A percentile compares a stretch with the other conserved stretches of the same genome.
Evolutionary conservation across 2,329 filamentous ascomycete genomes (phyloP).

Genomic region (Fusarium sp.): DNA sequence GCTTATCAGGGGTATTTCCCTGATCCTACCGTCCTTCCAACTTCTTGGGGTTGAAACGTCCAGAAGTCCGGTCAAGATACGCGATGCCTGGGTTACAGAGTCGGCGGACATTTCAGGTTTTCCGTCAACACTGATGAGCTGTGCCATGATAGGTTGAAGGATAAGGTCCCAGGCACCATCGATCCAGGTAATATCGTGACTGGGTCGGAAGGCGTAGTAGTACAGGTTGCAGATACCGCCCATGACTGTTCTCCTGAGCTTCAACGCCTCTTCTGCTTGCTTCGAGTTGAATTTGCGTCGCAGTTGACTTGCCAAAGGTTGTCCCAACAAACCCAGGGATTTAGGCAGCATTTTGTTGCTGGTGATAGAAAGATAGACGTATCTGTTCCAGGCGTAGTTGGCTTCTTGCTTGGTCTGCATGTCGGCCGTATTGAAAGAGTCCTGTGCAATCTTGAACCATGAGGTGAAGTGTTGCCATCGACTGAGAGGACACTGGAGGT

Average conservation of each 20-base stretch:
- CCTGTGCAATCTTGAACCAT: slow-evolving; percentile 85
- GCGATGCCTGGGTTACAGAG: slow-evolving; percentile 71
- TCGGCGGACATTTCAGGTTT: slow-evolving; percentile 61
- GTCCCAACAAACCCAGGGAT: slow-evolving; percentile 64
- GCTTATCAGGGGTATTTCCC: slow-evolving; percentile 70
- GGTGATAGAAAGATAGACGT: slow-evolving; percentile 81
- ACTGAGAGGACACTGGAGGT: slow-evolving; percentile 76
- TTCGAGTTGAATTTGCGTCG: slow-evolving; percentile 73
- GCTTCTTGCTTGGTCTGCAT: slow-evolving; percentile 79
- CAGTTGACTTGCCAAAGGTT: slow-evolving; percentile 78
- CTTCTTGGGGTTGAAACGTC: slow-evolving; percentile 70
- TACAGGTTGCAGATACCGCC: slow-evolving; percentile 84
- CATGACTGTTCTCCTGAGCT: slow-evolving; percentile 69
- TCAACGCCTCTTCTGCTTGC: slow-evolving; percentile 65
- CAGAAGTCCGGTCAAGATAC: slow-evolving; percentile 80
- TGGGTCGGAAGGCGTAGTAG: slow-evolving; percentile 86
- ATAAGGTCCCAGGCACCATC: slow-evolving; percentile 86
- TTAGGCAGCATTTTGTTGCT: slow-evolving; percentile 69
- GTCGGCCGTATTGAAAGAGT: slow-evolving; percentile 87
- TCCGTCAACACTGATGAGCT: slow-evolving; percentile 63
- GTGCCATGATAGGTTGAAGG: slow-evolving; percentile 74
- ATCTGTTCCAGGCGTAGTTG: slow-evolving; percentile 87
- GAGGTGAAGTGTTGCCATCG: slow-evolving; percentile 81
- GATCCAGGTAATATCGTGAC: slow-evolving; percentile 73
- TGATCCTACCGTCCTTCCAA: slow-evolving; percentile 83